These are phyloP conservation scores for Angomonas deanei DNA, from an alignment of 208 protist species.

Conservation along the genomic window DNA sequence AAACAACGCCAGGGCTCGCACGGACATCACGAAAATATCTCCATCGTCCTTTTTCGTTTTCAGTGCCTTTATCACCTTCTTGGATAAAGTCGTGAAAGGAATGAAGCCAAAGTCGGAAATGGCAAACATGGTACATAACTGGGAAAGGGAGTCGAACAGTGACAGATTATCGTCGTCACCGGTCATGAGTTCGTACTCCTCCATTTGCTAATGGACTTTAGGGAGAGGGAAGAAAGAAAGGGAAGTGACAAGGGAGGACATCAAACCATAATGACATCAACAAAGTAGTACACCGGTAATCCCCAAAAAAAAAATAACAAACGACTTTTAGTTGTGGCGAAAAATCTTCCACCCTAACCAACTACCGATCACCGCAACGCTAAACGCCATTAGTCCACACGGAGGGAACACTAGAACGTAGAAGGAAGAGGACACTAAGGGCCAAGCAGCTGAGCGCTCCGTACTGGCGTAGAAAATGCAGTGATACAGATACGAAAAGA, in stretches of 20 bases:
- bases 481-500: conserved; percentile 11
- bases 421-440: conserved; percentile 26
- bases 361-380: conserved; percentile 41
- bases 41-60: conserved; percentile 31
- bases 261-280: background rate
- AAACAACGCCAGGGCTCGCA: conserved; percentile 35
- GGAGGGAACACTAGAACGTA: conserved; percentile 29
- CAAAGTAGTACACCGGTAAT: background rate
- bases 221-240: background rate
- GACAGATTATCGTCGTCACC: background rate
- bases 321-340: conserved; percentile 44
- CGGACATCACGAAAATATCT: conserved; percentile 66
- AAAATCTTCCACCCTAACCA: conserved; percentile 87
- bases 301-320: conserved; percentile 8
- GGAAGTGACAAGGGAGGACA: background rate
- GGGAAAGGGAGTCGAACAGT: conserved; percentile 9
- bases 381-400: conserved; percentile 13
- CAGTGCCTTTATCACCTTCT: conserved; percentile 20
- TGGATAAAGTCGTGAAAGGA: conserved; percentile 21
- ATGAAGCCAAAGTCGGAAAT: conserved; percentile 18
- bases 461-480: conserved; percentile 11
- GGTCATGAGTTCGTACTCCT: background rate
- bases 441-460: background rate
- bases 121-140: conserved; percentile 27
- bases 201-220: background rate